Conservation (phyloP, 1,139 yeast genomes). For the Pichia sp. region DNA sequence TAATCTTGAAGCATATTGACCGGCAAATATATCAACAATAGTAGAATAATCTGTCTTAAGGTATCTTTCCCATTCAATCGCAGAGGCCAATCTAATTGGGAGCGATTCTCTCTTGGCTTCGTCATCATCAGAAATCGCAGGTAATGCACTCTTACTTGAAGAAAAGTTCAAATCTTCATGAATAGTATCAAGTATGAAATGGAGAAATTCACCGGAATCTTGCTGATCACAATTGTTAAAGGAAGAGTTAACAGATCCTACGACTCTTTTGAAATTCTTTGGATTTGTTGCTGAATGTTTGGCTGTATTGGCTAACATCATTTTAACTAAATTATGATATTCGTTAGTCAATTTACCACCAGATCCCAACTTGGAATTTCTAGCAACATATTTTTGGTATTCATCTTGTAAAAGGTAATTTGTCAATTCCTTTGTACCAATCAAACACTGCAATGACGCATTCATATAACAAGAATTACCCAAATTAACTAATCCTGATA, state of each 20-base stretch:
- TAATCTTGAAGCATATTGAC: constrained; percentile 71
- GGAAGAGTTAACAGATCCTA: constrained; percentile 29
- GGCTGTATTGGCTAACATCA: constrained; percentile 48
- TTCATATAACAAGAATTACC: constrained; percentile 77
- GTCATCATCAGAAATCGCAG: constrained; percentile 67
- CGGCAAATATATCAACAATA: constrained; percentile 62
- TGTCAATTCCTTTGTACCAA: constrained; percentile 43
- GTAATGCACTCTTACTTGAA: constrained; percentile 42
- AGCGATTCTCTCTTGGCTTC: constrained; percentile 71
- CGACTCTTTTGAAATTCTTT: constrained; percentile 25
- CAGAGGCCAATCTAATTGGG: constrained; percentile 82
- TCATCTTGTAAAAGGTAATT: constrained; percentile 51
- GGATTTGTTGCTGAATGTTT: constrained; percentile 28
- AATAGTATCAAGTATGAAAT: constrained; percentile 61
- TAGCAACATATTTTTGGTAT: constrained; percentile 71
- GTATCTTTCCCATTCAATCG: constrained; percentile 95
- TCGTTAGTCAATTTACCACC: constrained; percentile 77
- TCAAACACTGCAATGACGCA: constrained; percentile 63
- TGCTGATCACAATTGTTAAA: constrained; percentile 54
- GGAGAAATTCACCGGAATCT: constrained; percentile 73
- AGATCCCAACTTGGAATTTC: constrained; percentile 75
- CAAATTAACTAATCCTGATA: constrained; percentile 66
- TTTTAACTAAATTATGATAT: constrained; percentile 64
- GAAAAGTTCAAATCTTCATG: constrained; percentile 59
- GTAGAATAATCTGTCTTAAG: constrained; percentile 81